Conservation (phyloP, 441 rosid genomes). For the Euphorbia celastroides region DNA sequence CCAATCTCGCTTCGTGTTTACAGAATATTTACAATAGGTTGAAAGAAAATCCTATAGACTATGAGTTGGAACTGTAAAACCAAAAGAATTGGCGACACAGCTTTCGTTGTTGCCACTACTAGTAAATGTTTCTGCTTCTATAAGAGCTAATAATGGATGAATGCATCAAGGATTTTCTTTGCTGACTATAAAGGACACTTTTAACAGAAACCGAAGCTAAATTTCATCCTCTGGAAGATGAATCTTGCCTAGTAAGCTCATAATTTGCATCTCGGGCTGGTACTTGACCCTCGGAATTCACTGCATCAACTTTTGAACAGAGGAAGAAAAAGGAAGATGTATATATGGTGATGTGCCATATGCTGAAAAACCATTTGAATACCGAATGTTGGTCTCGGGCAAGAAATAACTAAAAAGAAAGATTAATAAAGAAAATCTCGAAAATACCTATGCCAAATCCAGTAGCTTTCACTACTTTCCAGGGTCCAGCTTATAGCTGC, state of each 20-base stretch:
- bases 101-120: neutral
- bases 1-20: too few relatives aligned
- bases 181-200: neutral
- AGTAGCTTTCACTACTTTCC: constrained; percentile 81
- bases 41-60: neutral
- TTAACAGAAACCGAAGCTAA: neutral
- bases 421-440: constrained; percentile 7
- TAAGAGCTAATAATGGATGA: constrained; percentile 4
- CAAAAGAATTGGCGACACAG: constrained; percentile 9
- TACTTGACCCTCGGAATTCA: constrained; percentile 30
- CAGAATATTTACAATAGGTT: neutral
- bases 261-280: constrained; percentile 32
- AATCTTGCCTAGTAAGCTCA: constrained; percentile 64
- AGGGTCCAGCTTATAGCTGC: constrained; percentile 87
- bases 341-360: constrained; percentile 86
- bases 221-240: constrained; percentile 35
- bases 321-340: constrained; percentile 93
- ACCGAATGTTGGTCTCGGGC: constrained; percentile 5
- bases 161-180: neutral
- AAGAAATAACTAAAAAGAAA: constrained; percentile 1
- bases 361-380: constrained; percentile 42
- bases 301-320: constrained; percentile 60
- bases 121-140: neutral
- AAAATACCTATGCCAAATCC: constrained; percentile 97
- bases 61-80: constrained; percentile 1